These are phyloP conservation scores for Lagerstroemia speciosa DNA, from an alignment of 345 rosid species.

Conservation along the genomic window DNA sequence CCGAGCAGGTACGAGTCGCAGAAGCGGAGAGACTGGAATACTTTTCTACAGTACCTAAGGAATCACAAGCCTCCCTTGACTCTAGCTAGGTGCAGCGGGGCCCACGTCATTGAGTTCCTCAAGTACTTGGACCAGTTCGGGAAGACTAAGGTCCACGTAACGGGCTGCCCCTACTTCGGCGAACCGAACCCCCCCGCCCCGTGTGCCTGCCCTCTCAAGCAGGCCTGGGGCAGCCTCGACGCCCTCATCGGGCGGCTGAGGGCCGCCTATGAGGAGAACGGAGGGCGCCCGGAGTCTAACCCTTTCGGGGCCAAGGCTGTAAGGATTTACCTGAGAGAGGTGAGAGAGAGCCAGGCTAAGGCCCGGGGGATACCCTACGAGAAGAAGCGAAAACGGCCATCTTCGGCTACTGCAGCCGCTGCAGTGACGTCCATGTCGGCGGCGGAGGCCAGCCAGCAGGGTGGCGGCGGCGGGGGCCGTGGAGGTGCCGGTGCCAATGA, in stretches of 20 bases:
- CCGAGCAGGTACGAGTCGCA: conserved; percentile 17
- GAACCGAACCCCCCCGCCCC: conserved; percentile 13
- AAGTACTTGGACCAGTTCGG: conserved; percentile 20
- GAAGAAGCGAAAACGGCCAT: conserved; percentile 14
- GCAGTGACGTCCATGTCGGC: not conserved
- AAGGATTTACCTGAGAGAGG: conserved; percentile 17
- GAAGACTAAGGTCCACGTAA: conserved; percentile 15
- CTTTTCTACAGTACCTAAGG: conserved; percentile 16
- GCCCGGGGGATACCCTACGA: conserved; percentile 18
- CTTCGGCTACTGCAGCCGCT: not conserved
- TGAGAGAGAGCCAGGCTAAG: conserved; percentile 14
- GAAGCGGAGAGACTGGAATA: conserved; percentile 19
- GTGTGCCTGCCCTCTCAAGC: conserved; percentile 14
- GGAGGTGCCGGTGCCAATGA: not conserved
- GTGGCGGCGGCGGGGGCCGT: not conserved
- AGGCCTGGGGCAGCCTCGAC: conserved; percentile 21
- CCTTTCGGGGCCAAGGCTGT: conserved; percentile 18
- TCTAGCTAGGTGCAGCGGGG: conserved; percentile 18
- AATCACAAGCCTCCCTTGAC: conserved; percentile 18
- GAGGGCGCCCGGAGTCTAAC: conserved; percentile 14
- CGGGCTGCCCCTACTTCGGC: conserved; percentile 13
- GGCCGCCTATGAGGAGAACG: conserved; percentile 17
- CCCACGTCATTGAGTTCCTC: conserved; percentile 18
- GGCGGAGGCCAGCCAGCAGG: not conserved
- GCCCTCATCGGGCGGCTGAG: conserved; percentile 16